Percentiles rank a stretch among this genome's conserved stretches.
phyloP scores from a whole-genome alignment of 2,329 filamentous ascomycete genomes.

The Harringtonia aguacate region DNA sequence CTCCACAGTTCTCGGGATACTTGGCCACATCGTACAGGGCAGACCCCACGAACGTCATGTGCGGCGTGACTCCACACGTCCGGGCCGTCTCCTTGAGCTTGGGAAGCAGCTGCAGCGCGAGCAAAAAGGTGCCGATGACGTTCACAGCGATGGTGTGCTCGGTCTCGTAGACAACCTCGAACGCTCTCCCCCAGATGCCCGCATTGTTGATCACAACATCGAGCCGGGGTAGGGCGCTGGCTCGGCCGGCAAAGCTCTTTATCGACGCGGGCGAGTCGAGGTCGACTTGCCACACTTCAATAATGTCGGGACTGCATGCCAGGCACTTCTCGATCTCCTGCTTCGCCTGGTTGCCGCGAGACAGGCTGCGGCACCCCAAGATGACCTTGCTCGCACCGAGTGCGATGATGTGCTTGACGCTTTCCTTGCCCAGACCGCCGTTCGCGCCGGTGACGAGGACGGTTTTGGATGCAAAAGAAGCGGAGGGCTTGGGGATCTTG shows the following conservation, averaged over 20 bases:
- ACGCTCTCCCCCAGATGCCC: constrained; percentile 15
- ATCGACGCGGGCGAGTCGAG: constrained; percentile 23
- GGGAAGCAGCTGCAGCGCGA: constrained; percentile 8
- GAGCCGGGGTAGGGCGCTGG: constrained; percentile 10
- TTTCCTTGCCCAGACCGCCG: constrained; percentile 13
- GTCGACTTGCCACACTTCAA: constrained; percentile 29
- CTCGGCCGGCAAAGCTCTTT: constrained; percentile 20
- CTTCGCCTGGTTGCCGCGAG: constrained; percentile 6
- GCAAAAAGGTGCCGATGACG: constrained; percentile 11
- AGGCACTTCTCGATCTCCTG: neutral
- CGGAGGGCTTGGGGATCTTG: neutral
- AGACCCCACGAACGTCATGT: neutral
- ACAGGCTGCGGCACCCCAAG: constrained; percentile 22
- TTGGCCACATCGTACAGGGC: neutral
- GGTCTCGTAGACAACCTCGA: constrained; percentile 12
- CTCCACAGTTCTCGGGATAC: neutral
- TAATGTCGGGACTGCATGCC: neutral
- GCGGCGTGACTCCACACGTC: constrained; percentile 4
- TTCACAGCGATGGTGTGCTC: constrained; percentile 8
- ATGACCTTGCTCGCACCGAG: constrained; percentile 24
- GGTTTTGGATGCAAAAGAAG: neutral
- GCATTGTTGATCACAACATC: constrained; percentile 16
- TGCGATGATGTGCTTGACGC: constrained; percentile 14
- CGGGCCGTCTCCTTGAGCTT: constrained; percentile 10
- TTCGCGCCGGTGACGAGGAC: constrained; percentile 13